Evolutionary conservation across 495 filamentous ascomycete species (phyloP).

Genomic region (Aspergillus campestris): DNA sequence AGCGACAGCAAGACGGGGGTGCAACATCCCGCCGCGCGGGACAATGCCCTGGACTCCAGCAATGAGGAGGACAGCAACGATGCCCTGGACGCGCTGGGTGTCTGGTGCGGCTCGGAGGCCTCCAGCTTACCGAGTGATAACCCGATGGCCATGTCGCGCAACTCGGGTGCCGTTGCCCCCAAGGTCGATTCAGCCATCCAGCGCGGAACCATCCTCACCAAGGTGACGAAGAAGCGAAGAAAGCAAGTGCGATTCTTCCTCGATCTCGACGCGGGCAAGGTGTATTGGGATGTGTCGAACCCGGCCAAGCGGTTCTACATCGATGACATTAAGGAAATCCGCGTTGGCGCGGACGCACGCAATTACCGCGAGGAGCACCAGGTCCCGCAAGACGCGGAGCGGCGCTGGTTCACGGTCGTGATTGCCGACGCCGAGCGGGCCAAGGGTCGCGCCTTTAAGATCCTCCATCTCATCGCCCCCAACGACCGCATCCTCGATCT

Average conservation of each 20-base stretch:
- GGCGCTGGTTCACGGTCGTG: slow-evolving; percentile 79
- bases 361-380: slow-evolving; percentile 83
- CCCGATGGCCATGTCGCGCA: slow-evolving; percentile 22
- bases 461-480: slow-evolving; percentile 75
- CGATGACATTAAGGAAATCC: slow-evolving; percentile 88
- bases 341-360: slow-evolving; percentile 72
- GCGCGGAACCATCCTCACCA: slow-evolving; percentile 65
- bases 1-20: slow-evolving; percentile 74
- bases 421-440: slow-evolving; percentile 62
- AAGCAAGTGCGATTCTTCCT: slow-evolving; percentile 69
- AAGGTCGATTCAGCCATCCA: slow-evolving; percentile 63
- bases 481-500: slow-evolving; percentile 57
- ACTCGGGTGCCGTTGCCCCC: slow-evolving; percentile 48
- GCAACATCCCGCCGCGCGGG: slow-evolving; percentile 38
- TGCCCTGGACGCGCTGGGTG: slow-evolving; percentile 27
- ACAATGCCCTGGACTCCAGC: slow-evolving; percentile 41
- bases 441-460: slow-evolving; percentile 61
- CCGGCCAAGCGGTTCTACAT: slow-evolving; percentile 80
- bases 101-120: slow-evolving; percentile 31
- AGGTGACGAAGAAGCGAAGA: slow-evolving; percentile 73
- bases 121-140: slow-evolving; percentile 33
- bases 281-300: slow-evolving; percentile 76
- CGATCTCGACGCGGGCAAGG: slow-evolving; percentile 72
- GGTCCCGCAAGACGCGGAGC: slow-evolving; percentile 51
- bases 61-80: slow-evolving; percentile 62